phyloP scores from a whole-genome alignment of 2,329 filamentous ascomycete species.

The Cyphellophora europaea region DNA sequence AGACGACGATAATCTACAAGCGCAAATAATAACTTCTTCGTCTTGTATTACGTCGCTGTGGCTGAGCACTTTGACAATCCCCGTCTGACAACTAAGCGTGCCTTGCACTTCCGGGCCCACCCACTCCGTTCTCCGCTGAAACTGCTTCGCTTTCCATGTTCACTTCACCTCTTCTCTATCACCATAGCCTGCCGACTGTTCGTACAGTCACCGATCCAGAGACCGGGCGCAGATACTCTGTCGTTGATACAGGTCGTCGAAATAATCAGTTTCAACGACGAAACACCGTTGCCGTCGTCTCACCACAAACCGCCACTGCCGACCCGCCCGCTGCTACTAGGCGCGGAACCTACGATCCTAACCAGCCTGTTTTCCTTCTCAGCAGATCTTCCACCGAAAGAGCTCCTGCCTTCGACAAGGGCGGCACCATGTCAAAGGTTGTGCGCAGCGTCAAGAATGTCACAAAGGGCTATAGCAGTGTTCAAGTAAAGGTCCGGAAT shows the following conservation, averaged over 20 bases:
- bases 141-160: too few relatives aligned
- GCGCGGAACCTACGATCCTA: slow-evolving; percentile 1
- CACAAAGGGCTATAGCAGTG: slow-evolving; percentile 93
- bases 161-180: too few relatives aligned
- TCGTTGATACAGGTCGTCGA: slow-evolving; percentile 15
- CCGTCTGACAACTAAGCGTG: too few relatives aligned
- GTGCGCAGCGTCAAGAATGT: slow-evolving; percentile 98
- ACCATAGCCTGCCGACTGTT: too few relatives aligned
- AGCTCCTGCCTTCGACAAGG: slow-evolving; percentile 10
- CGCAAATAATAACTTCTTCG: too few relatives aligned
- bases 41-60: too few relatives aligned
- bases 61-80: too few relatives aligned
- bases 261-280: too few relatives aligned
- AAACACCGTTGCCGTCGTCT: slow-evolving; percentile 11
- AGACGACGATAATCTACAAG: too few relatives aligned
- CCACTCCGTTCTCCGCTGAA: too few relatives aligned
- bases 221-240: slow-evolving; percentile 13
- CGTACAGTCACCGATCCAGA: slow-evolving; percentile 16
- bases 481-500: slow-evolving; percentile 98
- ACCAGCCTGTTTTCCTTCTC: slow-evolving; percentile 1
- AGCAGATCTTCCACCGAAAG: slow-evolving; percentile 12
- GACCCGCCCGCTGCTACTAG: slow-evolving; percentile 2
- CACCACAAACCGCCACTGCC: slow-evolving; percentile 13
- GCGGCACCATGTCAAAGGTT: slow-evolving; percentile 74
- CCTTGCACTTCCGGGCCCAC: too few relatives aligned